Percentiles rank a stretch among this genome's conserved stretches.
Evolutionary conservation across 2,329 filamentous ascomycete genomes (phyloP).

Genomic region (Epichloe aotearoae): DNA sequence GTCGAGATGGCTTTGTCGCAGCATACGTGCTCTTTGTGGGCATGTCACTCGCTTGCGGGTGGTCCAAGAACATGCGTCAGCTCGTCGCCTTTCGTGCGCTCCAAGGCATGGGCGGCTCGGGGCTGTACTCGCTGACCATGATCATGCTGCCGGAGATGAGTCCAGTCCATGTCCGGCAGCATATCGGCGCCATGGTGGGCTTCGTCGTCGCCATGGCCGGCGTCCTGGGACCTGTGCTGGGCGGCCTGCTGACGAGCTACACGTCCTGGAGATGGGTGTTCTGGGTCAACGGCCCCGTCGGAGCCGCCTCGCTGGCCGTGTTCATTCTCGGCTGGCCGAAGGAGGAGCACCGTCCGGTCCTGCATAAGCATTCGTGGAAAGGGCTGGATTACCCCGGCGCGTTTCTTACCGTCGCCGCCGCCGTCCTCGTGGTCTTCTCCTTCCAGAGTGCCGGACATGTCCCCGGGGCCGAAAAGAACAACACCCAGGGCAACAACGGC

Average conservation of each 20-base stretch:
- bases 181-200: conserved; percentile 35
- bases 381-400: conserved; percentile 42
- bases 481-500: conserved; percentile 8
- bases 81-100: conserved; percentile 36
- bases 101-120: conserved; percentile 37
- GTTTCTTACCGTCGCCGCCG: conserved; percentile 37
- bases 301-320: conserved; percentile 29
- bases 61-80: conserved; percentile 21
- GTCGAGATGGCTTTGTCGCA: conserved; percentile 35
- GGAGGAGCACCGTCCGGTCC: conserved; percentile 22
- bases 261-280: conserved; percentile 42
- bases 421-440: conserved; percentile 42
- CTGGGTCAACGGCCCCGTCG: conserved; percentile 45
- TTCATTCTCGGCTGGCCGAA: conserved; percentile 39
- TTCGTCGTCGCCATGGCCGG: conserved; percentile 34
- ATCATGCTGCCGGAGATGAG: conserved; percentile 39
- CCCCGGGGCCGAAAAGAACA: not conserved
- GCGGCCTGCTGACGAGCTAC: conserved; percentile 36
- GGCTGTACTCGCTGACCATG: conserved; percentile 43
- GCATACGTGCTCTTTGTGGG: conserved; percentile 40
- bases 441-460: conserved; percentile 36
- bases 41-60: conserved; percentile 42
- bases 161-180: conserved; percentile 24
- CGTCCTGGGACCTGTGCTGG: conserved; percentile 37
- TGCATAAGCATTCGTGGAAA: conserved; percentile 29